These are phyloP conservation scores for Pseudonitzschia multiseries DNA, from an alignment of 108 stramenopile genomes.

Conservation along the genomic window DNA sequence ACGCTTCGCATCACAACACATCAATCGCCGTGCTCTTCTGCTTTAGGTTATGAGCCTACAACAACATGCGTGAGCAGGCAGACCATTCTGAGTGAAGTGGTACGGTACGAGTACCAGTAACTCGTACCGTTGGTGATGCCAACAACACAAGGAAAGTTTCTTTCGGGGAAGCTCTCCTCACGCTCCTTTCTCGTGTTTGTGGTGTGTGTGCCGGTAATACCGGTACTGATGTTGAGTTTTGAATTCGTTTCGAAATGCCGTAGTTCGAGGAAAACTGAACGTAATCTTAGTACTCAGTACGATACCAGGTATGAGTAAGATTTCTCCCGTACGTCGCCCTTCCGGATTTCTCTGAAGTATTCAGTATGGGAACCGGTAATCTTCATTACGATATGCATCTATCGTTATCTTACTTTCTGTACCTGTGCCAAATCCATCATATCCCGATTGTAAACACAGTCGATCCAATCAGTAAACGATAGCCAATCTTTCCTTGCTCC, in stretches of 20 bases:
- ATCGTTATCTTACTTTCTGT: too few relatives aligned
- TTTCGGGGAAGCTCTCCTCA: background rate
- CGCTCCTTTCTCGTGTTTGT: background rate
- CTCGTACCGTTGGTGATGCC: conserved; percentile 1
- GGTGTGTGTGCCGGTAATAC: too few relatives aligned
- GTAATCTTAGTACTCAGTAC: too few relatives aligned
- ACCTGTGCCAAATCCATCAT: background rate
- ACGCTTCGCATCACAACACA: too few relatives aligned
- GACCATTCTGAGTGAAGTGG: background rate
- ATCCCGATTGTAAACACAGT: background rate
- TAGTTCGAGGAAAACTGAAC: too few relatives aligned
- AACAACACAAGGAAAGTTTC: background rate
- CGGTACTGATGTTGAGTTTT: background rate
- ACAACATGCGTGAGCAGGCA: background rate
- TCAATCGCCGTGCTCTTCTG: background rate
- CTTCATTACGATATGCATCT: too few relatives aligned
- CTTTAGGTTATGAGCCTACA: background rate
- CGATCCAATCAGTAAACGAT: background rate
- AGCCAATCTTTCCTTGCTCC: too few relatives aligned
- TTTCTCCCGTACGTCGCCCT: too few relatives aligned
- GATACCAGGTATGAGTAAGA: too few relatives aligned
- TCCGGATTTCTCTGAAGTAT: too few relatives aligned
- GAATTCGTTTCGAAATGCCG: background rate
- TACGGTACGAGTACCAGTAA: background rate
- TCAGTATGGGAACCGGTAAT: too few relatives aligned